Base-by-base conservation (phyloP, 2,329 filamentous ascomycete genomes). In the Xylariaceae sp. region DNA sequence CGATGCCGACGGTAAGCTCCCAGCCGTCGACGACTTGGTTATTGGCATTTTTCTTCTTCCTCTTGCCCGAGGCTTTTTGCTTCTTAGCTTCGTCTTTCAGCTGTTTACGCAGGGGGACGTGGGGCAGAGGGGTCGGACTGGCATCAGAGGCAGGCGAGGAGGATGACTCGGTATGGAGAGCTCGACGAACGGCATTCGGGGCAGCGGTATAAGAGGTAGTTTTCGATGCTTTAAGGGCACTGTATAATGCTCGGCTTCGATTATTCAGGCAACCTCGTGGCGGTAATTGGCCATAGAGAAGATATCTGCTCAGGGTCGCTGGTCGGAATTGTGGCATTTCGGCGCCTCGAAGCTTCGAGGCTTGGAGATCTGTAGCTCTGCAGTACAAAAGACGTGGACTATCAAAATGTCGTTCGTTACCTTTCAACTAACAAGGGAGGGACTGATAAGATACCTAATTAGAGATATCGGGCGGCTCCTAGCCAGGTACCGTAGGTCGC, bases 1-100 rank as follows among this genome's bases (percentile, higher is more conserved):
- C 93, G 53, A 98, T 90, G 47, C 93, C 93, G 19, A 97, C 89
- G 0, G 91, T 96, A 56, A 97, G 72, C 64, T 96, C 88, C 93
- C 93, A 98, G 26, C 83, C 82, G 4, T 73, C 67, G 1, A 79
- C 76, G 15, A 69, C 73, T 60, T 81, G 77, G 36, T 64, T 67
- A 46, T 62, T 63, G 19, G 53, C 58, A 49, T 74, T 74, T 38
- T 66, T 64, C 47, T 71, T 68, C 48, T 71, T 72, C 51, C 65
- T 67, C 43, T 68, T 64, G 9, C 64, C 68, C 0, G 62, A 53
- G 0, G 62, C 57, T 47, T 73, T 76, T 59, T 59, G 65, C 47
- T 63, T 74, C 70, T 63, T 74, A 13, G 74, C 79, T 46, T 85
- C 76, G 19, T 87, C 82, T 54, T 87, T 89, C 42, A 87, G 62